Base-by-base conservation (phyloP, 805 yeast genomes). In the Yarrowia bubula region DNA sequence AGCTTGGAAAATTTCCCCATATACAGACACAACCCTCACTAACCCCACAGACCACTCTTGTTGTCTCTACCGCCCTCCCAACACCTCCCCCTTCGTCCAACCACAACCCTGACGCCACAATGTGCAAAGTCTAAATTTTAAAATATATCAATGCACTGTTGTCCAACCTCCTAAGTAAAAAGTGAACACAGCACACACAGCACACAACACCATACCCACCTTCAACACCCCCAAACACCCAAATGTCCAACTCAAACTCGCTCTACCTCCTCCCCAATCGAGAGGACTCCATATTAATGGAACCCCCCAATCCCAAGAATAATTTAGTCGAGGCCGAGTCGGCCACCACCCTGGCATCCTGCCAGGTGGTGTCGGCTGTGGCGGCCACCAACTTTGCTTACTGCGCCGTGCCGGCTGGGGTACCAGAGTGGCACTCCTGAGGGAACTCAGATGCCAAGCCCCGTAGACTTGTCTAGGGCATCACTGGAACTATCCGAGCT, bases 401-500 rank as follows among this genome's bases (percentile, higher is more conserved):
- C 51, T 58, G 64, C 51, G 50, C 64, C 44, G 51, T 58, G 43
- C 51, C 51, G 51, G 51, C 51, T 33, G 64, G 64, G 64, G 64
- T 58, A 37, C 51, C 64, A 32, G 64, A 58, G 64, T 58, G 64
- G 64, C 64, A 44, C 35, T 58, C 64, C 64, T 58, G 64, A 58
- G 64, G 50, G 42, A 35, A 35, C 64, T 35, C 18, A 18, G 41
- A 31, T 51, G 35, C 10, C 10, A 58, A 58, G 64, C 14, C 64
- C 64, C 64, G 64, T 58, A 58, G 64, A 58, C 35, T 43, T 44
- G 64, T 58, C 64, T 58, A 58, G 64, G 64, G 64, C 64, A 58
- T 58, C 64, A 58, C 64, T 58, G 42, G 64, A 58, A 58, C 64
- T 58, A 13, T 58, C 64, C 35, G 51, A 58, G 18, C 33, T 58